A percentile compares a stretch with the other conserved stretches of the same genome.
Conservation (phyloP, 768 basidiomycete species). For the Lanmaoa rubissima region DNA sequence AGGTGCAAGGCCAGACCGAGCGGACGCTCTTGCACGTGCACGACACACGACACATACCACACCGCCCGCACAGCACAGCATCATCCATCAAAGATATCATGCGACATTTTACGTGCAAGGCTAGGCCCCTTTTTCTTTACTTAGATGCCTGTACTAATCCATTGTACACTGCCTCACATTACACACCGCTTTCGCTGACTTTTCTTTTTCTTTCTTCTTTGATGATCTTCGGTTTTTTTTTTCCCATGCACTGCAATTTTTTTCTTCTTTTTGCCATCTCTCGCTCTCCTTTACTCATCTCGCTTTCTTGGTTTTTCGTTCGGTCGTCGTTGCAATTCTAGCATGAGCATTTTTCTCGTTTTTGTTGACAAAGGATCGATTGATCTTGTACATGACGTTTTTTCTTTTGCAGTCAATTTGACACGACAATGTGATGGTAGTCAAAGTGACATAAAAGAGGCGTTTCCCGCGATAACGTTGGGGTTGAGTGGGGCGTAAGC, state of each 20-base stretch:
- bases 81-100: constrained; percentile 5
- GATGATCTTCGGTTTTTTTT: not conserved
- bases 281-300: no score
- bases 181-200: not conserved
- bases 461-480: no score
- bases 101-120: constrained; percentile 1
- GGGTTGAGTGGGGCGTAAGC: no score
- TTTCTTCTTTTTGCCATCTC: not conserved
- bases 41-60: constrained; percentile 5
- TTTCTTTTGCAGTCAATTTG: not conserved
- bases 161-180: constrained; percentile 1
- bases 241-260: not conserved
- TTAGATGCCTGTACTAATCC: constrained; percentile 13
- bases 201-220: not conserved
- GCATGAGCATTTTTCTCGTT: not conserved
- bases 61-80: not conserved
- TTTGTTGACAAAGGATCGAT: not conserved
- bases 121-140: not conserved
- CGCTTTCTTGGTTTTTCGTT: constrained; percentile 2
- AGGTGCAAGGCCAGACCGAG: constrained; percentile 6
- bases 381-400: not conserved
- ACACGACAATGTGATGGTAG: no score
- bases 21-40: not conserved
- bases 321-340: not conserved
- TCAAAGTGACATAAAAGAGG: no score